Percentiles rank a stretch among this genome's conserved stretches.
These are phyloP conservation scores for Fraxinus nigra DNA, from an alignment of 305 asterid genomes.

Conservation along the genomic window DNA sequence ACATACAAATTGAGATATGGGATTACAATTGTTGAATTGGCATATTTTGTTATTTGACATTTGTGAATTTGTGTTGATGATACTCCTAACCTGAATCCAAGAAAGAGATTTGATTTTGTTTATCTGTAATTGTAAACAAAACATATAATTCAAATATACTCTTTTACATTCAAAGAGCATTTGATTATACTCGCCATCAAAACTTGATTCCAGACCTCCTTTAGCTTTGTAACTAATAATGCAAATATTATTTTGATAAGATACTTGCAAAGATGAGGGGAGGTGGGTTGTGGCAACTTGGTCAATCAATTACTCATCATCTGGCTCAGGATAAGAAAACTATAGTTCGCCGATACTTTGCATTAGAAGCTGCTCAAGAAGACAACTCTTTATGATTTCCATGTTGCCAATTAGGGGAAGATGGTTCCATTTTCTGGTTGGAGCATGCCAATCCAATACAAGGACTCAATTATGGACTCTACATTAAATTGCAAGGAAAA, in stretches of 20 bases:
- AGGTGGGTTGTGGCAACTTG: conserved; percentile 92
- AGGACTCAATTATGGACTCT: conserved; percentile 95
- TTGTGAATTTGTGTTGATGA: neutral
- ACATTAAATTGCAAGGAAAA: conserved; percentile 89
- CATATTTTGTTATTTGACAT: conserved; percentile 2
- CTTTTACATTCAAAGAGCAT: neutral
- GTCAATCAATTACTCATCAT: conserved; percentile 47
- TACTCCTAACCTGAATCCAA: neutral
- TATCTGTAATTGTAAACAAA: neutral
- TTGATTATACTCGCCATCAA: neutral
- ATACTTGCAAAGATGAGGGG: conserved; percentile 69
- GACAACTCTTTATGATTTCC: too few species aligned
- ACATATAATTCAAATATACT: neutral
- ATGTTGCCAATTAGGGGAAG: conserved; percentile 22
- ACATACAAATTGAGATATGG: conserved; percentile 32
- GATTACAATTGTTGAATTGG: neutral
- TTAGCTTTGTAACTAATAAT: neutral
- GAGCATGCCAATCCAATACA: conserved; percentile 99
- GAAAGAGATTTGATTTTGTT: conserved; percentile 27
- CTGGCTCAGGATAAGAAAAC: too few species aligned
- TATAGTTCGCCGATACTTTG: too few species aligned
- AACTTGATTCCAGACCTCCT: conserved; percentile 1
- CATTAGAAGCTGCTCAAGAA: too few species aligned
- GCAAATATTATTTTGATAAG: conserved; percentile 13
- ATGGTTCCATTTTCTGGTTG: conserved; percentile 99